Evolutionary conservation across 2,329 filamentous ascomycete species (phyloP).

Genomic region (Arthrobotrys sinensis): DNA sequence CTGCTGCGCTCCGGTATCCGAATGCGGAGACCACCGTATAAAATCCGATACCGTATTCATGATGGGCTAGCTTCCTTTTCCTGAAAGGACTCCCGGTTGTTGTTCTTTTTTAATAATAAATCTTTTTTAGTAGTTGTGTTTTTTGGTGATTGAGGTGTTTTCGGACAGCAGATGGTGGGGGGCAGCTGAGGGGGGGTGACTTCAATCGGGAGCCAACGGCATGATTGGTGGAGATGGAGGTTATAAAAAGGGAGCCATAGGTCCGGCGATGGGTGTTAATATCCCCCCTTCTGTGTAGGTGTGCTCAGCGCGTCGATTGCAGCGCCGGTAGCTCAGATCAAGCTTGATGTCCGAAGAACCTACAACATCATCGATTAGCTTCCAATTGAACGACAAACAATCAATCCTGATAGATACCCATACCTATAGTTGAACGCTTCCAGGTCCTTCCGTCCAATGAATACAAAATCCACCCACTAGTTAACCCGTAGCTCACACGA

Average conservation of each 20-base stretch:
- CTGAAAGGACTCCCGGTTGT: not conserved
- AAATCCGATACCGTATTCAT: constrained; percentile 70
- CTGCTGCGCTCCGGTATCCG: constrained; percentile 68
- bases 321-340: constrained; percentile 28
- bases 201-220: constrained; percentile 52
- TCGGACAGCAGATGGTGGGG: not conserved
- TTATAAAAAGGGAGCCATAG: constrained; percentile 19
- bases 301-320: constrained; percentile 45
- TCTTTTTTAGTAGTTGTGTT: too few relatives aligned
- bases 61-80: constrained; percentile 38
- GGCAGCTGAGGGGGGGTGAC: not conserved
- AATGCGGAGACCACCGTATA: constrained; percentile 73
- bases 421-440: too few relatives aligned
- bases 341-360: not conserved
- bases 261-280: not conserved
- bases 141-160: not conserved
- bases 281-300: not conserved
- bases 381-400: too few relatives aligned
- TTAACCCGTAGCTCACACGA: too few relatives aligned
- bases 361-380: too few relatives aligned
- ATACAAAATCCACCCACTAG: too few relatives aligned
- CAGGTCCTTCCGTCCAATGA: not conserved
- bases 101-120: too few relatives aligned
- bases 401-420: too few relatives aligned
- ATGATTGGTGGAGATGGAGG: constrained; percentile 27